These are phyloP conservation scores for Melastoma malabathricum DNA, from an alignment of 345 rosid species.

Conservation along the genomic window DNA sequence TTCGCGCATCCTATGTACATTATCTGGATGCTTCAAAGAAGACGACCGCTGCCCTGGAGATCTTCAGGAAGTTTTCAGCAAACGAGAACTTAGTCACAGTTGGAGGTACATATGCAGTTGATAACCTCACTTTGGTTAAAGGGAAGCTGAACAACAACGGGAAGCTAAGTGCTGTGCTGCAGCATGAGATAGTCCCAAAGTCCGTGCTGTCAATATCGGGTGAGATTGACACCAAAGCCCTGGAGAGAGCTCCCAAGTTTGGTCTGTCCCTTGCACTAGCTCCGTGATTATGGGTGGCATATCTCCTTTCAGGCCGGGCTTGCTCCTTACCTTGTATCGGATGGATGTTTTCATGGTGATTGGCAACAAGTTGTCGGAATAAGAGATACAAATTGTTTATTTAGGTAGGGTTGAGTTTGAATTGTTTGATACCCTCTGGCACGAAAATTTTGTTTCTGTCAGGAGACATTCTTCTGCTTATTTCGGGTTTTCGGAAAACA, in stretches of 20 bases:
- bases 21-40: slow-evolving; percentile 51
- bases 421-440: no score
- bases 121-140: slow-evolving; percentile 57
- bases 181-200: slow-evolving; percentile 74
- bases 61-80: slow-evolving; percentile 65
- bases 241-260: slow-evolving; percentile 70
- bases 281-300: slow-evolving; percentile 24
- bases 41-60: slow-evolving; percentile 63
- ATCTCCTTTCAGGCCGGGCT: slow-evolving; percentile 7
- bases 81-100: slow-evolving; percentile 78
- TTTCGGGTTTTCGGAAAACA: no score
- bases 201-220: slow-evolving; percentile 66
- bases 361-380: slow-evolving; percentile 15
- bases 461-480: no score
- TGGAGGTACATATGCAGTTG: slow-evolving; percentile 67
- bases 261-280: slow-evolving; percentile 73
- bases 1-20: slow-evolving; percentile 67
- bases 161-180: slow-evolving; percentile 65
- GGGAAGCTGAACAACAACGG: slow-evolving; percentile 82
- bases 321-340: slow-evolving; percentile 6
- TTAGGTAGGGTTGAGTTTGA: no score
- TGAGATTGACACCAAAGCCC: slow-evolving; percentile 73
- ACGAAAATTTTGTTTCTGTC: no score
- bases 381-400: no score
- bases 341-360: slow-evolving; percentile 9